Conservation (phyloP, 495 filamentous ascomycete genomes). For the Ascodesmis nigricans region DNA sequence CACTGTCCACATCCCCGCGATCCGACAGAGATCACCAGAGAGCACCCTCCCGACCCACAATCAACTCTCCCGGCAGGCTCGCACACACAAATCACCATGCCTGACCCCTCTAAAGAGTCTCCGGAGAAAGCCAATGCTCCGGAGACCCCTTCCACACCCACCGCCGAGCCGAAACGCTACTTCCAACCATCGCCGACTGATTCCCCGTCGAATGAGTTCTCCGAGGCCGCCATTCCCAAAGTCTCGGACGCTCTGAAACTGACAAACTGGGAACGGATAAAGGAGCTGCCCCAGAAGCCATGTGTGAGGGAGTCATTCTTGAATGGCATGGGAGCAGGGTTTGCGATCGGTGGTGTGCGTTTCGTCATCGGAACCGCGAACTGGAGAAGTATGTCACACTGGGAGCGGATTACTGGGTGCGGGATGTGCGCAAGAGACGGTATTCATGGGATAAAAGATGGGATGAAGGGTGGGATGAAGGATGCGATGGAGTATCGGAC, state of each 20-base stretch:
- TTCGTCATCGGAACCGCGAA: conserved; percentile 49
- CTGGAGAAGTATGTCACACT: conserved; percentile 38
- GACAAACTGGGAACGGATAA: conserved; percentile 46
- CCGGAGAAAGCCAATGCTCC: conserved; percentile 2
- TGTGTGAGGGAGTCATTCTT: conserved; percentile 67
- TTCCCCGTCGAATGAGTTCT: conserved; percentile 11
- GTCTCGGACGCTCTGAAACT: conserved; percentile 42
- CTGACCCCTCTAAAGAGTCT: conserved; percentile 2
- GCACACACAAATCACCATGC: neutral
- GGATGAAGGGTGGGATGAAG: too few species aligned
- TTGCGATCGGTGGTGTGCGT: conserved; percentile 46
- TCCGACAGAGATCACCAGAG: neutral
- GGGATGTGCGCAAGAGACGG: too few species aligned
- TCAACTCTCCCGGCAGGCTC: neutral
- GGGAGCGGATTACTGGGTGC: neutral
- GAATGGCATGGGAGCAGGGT: conserved; percentile 57
- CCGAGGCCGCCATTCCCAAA: conserved; percentile 17
- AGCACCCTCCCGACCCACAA: neutral
- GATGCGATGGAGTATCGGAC: too few species aligned
- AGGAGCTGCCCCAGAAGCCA: conserved; percentile 52
- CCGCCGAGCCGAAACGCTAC: conserved; percentile 6
- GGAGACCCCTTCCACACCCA: conserved; percentile 1
- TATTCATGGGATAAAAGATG: too few species aligned
- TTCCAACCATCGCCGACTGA: neutral
- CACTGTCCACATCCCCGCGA: neutral